Evolutionary conservation across 129 eudicot species (phyloP).

Genomic region (Pittosporum tobira): DNA sequence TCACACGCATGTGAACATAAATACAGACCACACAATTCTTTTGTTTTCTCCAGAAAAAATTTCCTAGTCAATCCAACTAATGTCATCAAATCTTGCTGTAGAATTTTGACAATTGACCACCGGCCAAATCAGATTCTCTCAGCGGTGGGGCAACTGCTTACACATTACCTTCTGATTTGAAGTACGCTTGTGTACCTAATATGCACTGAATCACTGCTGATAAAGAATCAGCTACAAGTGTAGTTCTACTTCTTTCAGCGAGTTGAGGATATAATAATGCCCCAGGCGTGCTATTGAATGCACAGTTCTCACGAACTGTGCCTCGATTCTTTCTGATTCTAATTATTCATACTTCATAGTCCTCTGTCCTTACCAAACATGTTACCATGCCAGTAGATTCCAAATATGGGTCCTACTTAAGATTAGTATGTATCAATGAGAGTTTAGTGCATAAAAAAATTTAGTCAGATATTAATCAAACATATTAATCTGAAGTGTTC

Average conservation of each 20-base stretch:
- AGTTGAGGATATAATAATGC: not conserved
- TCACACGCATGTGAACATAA: not conserved
- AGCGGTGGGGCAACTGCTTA: not conserved
- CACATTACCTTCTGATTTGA: not conserved
- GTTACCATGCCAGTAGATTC: not conserved
- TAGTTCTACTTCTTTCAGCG: not conserved
- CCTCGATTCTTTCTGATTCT: not conserved
- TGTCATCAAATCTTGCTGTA: not conserved
- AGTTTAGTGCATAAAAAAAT: too few relatives aligned
- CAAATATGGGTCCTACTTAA: not conserved
- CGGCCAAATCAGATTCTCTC: not conserved
- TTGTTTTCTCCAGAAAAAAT: not conserved
- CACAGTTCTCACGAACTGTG: too few relatives aligned
- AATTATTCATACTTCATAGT: not conserved
- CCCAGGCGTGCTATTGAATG: not conserved
- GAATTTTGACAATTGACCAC: constrained; percentile 1
- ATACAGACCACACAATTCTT: not conserved
- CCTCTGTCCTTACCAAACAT: not conserved
- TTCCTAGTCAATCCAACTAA: not conserved
- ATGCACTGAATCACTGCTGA: not conserved
- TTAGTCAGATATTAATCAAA: too few relatives aligned
- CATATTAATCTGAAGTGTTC: too few relatives aligned
- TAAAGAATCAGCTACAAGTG: too few relatives aligned
- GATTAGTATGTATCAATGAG: too few relatives aligned
- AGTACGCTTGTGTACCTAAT: not conserved